These are phyloP conservation scores for Papilionanthe hybrid DNA, from an alignment of 116 monocot species.

Conservation along the genomic window DNA sequence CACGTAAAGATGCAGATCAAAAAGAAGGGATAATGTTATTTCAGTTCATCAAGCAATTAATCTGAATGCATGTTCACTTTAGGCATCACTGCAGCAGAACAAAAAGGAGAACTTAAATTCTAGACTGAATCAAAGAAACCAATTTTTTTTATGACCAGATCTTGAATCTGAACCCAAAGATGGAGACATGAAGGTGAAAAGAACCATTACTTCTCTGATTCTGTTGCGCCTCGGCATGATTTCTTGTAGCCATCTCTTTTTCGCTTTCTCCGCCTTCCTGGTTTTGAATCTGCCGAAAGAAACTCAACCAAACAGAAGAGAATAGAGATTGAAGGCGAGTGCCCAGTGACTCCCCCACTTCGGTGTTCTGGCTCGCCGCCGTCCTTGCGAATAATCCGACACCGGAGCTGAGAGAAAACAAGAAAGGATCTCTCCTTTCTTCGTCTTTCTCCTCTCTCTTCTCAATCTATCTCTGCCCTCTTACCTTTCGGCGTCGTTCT, in stretches of 20 bases:
- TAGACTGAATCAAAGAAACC: neutral
- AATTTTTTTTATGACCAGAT: neutral
- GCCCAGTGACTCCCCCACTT: neutral
- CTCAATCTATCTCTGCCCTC: too few relatives aligned
- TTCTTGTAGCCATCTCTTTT: conserved; percentile 26
- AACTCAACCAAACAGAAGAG: conserved; percentile 2
- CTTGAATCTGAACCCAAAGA: neutral
- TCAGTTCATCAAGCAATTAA: too few relatives aligned
- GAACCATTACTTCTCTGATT: conserved; percentile 11
- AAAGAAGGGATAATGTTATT: neutral
- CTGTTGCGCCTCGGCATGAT: conserved; percentile 10
- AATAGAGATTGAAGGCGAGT: conserved; percentile 6
- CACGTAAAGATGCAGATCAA: neutral
- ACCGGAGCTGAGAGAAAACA: too few relatives aligned
- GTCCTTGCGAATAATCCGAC: neutral
- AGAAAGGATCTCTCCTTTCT: too few relatives aligned
- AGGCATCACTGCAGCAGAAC: too few relatives aligned
- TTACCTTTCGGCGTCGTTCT: too few relatives aligned
- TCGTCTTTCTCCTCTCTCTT: too few relatives aligned
- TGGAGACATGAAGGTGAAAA: too few relatives aligned
- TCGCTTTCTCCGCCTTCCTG: neutral
- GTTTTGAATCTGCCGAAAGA: neutral
- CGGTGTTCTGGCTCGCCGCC: neutral
- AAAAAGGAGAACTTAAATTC: too few relatives aligned
- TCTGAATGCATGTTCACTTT: too few relatives aligned